Evolutionary conservation across 2,329 filamentous ascomycete genomes (phyloP).

Genomic region (Penicillium nordicum): DNA sequence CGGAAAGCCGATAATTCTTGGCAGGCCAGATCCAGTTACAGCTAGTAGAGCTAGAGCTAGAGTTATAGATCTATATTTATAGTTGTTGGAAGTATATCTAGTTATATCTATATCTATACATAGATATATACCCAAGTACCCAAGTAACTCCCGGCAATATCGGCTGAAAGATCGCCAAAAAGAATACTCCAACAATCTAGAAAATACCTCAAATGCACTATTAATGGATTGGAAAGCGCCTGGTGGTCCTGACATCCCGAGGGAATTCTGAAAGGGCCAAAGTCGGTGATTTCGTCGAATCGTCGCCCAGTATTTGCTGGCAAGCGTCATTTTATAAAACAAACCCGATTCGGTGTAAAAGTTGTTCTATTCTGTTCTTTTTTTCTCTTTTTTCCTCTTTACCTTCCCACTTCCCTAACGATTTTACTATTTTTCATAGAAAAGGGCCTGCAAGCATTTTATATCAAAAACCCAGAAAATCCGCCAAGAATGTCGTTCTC

Average conservation of each 20-base stretch:
- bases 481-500: slow-evolving; percentile 44
- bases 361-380: no score
- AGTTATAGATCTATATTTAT: neutral
- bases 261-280: neutral
- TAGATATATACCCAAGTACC: neutral
- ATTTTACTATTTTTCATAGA: neutral
- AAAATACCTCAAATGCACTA: neutral
- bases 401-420: neutral
- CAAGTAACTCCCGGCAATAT: neutral
- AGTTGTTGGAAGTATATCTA: neutral
- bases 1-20: slow-evolving; percentile 8
- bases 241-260: neutral
- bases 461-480: neutral
- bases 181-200: neutral
- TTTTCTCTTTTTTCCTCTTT: neutral
- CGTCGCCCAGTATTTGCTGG: slow-evolving; percentile 11
- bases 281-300: slow-evolving; percentile 26
- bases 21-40: neutral
- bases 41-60: neutral
- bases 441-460: neutral
- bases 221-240: neutral
- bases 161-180: neutral
- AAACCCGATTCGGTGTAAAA: neutral
- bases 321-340: neutral
- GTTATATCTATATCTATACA: neutral